Conservation (phyloP, 345 rosid species). For the Corchorus olitorius region DNA sequence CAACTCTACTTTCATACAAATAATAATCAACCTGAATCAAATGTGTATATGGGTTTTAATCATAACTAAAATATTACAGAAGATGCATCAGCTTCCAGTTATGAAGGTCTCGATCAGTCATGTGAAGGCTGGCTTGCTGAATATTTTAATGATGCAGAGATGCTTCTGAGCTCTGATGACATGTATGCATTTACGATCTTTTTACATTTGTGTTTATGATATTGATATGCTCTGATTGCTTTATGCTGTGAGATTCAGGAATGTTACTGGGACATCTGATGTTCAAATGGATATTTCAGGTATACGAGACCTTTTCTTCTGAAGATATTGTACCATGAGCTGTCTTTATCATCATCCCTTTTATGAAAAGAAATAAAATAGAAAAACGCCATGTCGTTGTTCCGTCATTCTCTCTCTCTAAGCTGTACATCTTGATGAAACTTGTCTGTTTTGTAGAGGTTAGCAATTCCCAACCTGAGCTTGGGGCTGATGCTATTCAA, state of each 20-base stretch:
- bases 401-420: background rate
- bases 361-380: background rate
- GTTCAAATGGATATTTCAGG: conserved; percentile 13
- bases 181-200: conserved; percentile 51
- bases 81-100: conserved; percentile 54
- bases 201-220: conserved; percentile 15
- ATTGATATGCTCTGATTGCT: conserved; percentile 23
- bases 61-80: conserved; percentile 28
- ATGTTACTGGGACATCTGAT: conserved; percentile 35
- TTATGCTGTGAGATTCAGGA: conserved; percentile 43
- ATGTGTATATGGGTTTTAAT: conserved; percentile 20
- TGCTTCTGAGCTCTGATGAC: conserved; percentile 51
- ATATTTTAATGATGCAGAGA: conserved; percentile 68
- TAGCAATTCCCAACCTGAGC: conserved; percentile 44
- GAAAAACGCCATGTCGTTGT: background rate
- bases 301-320: background rate
- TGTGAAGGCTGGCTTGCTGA: conserved; percentile 75
- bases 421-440: conserved; percentile 42
- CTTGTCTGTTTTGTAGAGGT: conserved; percentile 5
- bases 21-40: conserved; percentile 16
- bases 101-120: conserved; percentile 55
- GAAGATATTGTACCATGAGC: background rate
- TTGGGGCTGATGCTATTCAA: conserved; percentile 46
- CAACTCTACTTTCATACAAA: conserved; percentile 8
- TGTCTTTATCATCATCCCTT: background rate